phyloP scores from a whole-genome alignment of 768 basidiomycete genomes.

The Obba rivulosa region DNA sequence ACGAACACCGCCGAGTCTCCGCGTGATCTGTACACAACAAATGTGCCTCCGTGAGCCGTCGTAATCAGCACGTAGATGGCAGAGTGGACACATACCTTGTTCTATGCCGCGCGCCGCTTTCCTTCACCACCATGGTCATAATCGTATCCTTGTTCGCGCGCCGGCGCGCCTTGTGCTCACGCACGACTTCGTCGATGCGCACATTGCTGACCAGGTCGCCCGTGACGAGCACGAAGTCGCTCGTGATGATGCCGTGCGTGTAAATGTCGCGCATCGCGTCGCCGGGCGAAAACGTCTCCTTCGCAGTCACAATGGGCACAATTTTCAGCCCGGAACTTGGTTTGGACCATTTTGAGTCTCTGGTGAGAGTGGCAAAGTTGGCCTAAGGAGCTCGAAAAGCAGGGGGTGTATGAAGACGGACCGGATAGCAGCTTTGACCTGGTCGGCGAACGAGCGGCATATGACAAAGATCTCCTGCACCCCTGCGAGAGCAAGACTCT shows the following conservation, averaged over 20 bases:
- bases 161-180: conserved; percentile 82
- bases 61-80: neutral
- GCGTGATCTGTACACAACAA: conserved; percentile 42
- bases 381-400: conserved; percentile 5
- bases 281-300: conserved; percentile 82
- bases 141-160: conserved; percentile 88
- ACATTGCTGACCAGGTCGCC: conserved; percentile 94
- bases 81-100: conserved; percentile 51
- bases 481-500: conserved; percentile 89
- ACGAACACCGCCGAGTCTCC: conserved; percentile 78
- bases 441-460: conserved; percentile 84
- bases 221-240: conserved; percentile 87
- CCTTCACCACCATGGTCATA: conserved; percentile 94
- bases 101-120: conserved; percentile 64
- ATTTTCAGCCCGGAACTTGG: conserved; percentile 77
- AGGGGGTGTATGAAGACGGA: conserved; percentile 31
- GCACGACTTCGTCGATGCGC: conserved; percentile 83
- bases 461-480: conserved; percentile 96
- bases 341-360: conserved; percentile 82
- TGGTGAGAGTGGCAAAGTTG: conserved; percentile 23
- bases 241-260: conserved; percentile 82
- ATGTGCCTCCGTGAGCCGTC: neutral
- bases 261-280: conserved; percentile 95
- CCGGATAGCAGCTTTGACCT: conserved; percentile 82
- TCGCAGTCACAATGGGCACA: conserved; percentile 78